phyloP scores from a whole-genome alignment of 179 eudicot genomes.

The Beta corolliflora region DNA sequence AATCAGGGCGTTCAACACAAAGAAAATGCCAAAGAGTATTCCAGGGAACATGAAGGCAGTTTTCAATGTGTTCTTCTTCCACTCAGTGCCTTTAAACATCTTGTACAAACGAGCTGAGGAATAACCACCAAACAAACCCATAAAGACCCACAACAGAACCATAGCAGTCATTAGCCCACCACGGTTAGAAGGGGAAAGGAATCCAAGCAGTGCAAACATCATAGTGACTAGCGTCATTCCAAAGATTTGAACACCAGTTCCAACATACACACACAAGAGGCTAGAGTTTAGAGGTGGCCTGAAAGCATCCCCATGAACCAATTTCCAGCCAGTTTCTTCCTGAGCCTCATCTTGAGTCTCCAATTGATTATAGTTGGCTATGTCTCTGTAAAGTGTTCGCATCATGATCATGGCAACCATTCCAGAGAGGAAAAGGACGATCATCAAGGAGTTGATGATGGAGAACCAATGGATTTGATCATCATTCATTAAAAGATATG shows the following conservation, averaged over 20 bases:
- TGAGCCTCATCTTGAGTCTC: constrained; percentile 49
- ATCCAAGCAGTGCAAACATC: constrained; percentile 52
- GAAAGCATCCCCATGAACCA: constrained; percentile 51
- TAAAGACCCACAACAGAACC: constrained; percentile 54
- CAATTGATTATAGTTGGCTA: constrained; percentile 47
- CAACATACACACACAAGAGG: constrained; percentile 47
- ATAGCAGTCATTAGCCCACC: constrained; percentile 56
- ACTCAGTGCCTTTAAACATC: constrained; percentile 49
- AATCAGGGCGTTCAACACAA: constrained; percentile 39
- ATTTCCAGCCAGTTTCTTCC: constrained; percentile 53
- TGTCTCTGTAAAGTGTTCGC: constrained; percentile 47
- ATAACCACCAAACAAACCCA: constrained; percentile 53
- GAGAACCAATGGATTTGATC: constrained; percentile 55
- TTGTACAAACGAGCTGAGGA: constrained; percentile 49
- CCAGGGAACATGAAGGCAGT: constrained; percentile 51
- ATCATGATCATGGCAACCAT: constrained; percentile 58
- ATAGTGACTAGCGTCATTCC: constrained; percentile 48
- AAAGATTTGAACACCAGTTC: constrained; percentile 45
- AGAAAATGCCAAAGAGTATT: constrained; percentile 41
- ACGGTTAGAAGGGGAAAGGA: constrained; percentile 55
- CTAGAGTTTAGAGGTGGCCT: constrained; percentile 46
- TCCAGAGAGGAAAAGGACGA: constrained; percentile 50
- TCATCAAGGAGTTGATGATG: constrained; percentile 52
- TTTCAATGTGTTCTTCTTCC: constrained; percentile 48
- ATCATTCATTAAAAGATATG: constrained; percentile 49